phyloP scores from a whole-genome alignment of 2,329 filamentous ascomycete genomes.

The Fusarium newnesense region DNA sequence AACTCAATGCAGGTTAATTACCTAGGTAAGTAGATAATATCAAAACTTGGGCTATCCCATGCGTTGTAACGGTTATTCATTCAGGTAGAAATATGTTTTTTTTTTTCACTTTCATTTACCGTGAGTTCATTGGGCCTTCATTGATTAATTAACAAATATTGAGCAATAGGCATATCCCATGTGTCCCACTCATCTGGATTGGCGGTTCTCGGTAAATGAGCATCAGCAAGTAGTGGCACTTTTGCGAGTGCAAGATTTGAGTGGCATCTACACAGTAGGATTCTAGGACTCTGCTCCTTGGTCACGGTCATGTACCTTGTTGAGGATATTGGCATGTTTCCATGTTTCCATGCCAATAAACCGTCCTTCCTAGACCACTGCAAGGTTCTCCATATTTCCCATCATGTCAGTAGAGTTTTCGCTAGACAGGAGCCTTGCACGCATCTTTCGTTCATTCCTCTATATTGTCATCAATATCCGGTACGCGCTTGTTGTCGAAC shows the following conservation, averaged over 20 bases:
- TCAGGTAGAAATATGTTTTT: background rate
- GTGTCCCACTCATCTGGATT: slow-evolving; percentile 23
- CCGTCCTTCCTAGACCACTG: background rate
- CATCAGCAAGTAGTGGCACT: slow-evolving; percentile 32
- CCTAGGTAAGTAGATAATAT: background rate
- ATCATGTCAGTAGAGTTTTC: slow-evolving; percentile 14
- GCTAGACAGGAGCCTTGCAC: background rate
- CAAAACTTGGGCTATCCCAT: background rate
- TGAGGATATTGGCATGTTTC: background rate
- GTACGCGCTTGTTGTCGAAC: slow-evolving; percentile 21
- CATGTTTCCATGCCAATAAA: background rate
- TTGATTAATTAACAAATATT: background rate
- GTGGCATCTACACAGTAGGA: background rate
- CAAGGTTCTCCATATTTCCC: background rate
- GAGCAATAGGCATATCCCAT: background rate
- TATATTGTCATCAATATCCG: slow-evolving; percentile 8
- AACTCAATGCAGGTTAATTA: background rate
- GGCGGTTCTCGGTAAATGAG: slow-evolving; percentile 21
- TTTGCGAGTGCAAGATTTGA: slow-evolving; percentile 5
- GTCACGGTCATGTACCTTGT: background rate
- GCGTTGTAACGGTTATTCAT: background rate
- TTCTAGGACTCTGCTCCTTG: background rate
- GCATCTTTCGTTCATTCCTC: background rate
- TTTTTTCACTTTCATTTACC: background rate
- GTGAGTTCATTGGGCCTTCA: background rate